Base-by-base conservation (phyloP, 2,329 filamentous ascomycete genomes). In the Sporothrix dimorphospora region DNA sequence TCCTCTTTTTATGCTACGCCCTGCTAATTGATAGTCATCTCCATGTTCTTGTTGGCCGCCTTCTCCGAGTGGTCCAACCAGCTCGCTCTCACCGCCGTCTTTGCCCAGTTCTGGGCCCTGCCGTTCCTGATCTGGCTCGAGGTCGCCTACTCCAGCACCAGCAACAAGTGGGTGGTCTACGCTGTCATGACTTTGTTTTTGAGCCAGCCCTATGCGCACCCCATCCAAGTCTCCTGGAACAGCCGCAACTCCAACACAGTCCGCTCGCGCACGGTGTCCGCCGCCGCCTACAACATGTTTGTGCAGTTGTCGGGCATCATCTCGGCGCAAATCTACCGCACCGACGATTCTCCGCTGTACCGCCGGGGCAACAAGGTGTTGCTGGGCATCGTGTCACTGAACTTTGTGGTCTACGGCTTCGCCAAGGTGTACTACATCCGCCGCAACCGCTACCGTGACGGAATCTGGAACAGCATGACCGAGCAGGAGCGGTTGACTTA, bases 241-340 rank as follows among this genome's bases (percentile, higher is more conserved):
- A 89, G 87, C 3, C 84, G 88, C 70, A 91, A 91, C 76, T 85
- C 88, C 1, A 88, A 88, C 40, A 84, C 85, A 1, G 89, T 91
- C 1, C 83, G 88, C 1, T 90, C 89, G 0, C 81, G 90, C 2
- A 88, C 89, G 0, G 87, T 91, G 11, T 86, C 86, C 0, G 85
- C 86, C 0, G 89, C 88, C 0, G 74, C 89, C 8, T 91, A 91
- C 80, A 91, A 91, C 76, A 86, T 86, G 83, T 81, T 80, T 34
- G 83, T 85, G 0, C 84, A 86, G 72, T 80, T 82, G 0, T 80
- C 81, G 27, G 81, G 78, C 67, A 84, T 86, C 65, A 81, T 83
- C 45, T 77, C 80, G 0, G 81, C 82, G 4, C 85, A 85, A 30
- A 78, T 81, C 45, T 81, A 81, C 70, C 77, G 76, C 4, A 72